phyloP scores from a whole-genome alignment of 2,329 filamentous ascomycete genomes.

The Didymella exigua region DNA sequence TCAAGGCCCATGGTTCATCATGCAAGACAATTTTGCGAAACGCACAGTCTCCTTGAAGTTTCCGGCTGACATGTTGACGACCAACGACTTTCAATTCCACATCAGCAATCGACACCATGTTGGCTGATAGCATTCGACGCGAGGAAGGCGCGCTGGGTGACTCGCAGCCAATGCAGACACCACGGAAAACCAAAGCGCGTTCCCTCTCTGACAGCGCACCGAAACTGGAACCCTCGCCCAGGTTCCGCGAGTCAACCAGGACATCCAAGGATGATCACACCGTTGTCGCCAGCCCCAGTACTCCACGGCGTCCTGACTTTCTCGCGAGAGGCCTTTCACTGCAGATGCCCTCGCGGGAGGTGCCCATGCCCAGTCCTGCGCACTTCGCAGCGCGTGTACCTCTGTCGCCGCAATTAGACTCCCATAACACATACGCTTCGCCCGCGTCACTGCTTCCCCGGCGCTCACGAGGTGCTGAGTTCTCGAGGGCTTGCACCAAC shows the following conservation, averaged over 20 bases:
- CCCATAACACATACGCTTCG: conserved; percentile 82
- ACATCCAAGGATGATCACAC: conserved; percentile 55
- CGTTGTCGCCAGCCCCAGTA: conserved; percentile 54
- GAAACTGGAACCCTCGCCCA: conserved; percentile 54
- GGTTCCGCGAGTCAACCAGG: conserved; percentile 49
- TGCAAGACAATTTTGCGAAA: conserved; percentile 11
- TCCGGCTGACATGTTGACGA: conserved; percentile 34
- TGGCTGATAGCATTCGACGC: conserved; percentile 28
- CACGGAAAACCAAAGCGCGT: conserved; percentile 49
- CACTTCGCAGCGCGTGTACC: conserved; percentile 66
- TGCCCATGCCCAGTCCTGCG: conserved; percentile 54
- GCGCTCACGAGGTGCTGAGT: conserved; percentile 88
- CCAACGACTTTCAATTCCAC: conserved; percentile 10
- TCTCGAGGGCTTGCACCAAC: conserved; percentile 89
- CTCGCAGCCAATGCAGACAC: conserved; percentile 25
- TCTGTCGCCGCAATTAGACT: conserved; percentile 84
- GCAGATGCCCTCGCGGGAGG: conserved; percentile 67
- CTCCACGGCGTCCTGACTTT: conserved; percentile 72
- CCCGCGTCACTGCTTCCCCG: conserved; percentile 87
- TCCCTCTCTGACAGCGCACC: conserved; percentile 54
- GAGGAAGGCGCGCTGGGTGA: conserved; percentile 26
- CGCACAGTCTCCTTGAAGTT: conserved; percentile 14
- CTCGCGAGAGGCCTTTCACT: conserved; percentile 69
- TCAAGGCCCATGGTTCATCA: conserved; percentile 15
- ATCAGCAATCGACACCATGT: conserved; percentile 26